Evolutionary conservation across 1,284 basidiomycete species (phyloP), one percentile per base, ranked within the genome.

Genomic region (Tylopilus sp.): DNA sequence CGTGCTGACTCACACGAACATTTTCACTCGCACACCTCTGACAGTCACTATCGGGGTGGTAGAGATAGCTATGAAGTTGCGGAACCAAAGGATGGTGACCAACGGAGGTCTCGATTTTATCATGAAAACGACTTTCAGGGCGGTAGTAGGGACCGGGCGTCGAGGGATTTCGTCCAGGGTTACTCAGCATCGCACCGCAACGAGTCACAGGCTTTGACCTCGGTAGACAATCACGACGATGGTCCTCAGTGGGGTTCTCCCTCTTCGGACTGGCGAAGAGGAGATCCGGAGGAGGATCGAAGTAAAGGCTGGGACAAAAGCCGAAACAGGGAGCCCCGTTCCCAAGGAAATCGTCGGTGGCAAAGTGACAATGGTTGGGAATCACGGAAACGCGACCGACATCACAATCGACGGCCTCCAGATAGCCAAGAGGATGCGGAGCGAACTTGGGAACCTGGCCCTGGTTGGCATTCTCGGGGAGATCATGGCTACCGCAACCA

Each of bases 381-480:
- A 4, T 56, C 60, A 40, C 64, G 68, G 37, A 66, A 71, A 42
- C 69, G 66, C 31, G 66, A 66, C 43, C 60, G 62, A 34, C 58
- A 64, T 12, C 67, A 67, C 46, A 62, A 53, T 21, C 69, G 66
- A 46, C 57, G 65, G 11, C 65, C 64, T 50, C 54, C 58, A 37
- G 62, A 64, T 6, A 51, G 21, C 2, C 67, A 59, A 51, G 66
- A 67, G 12, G 70, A 71, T n/a, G 53, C 69, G 59, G 76, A 76
- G 48, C 75, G 81, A 46, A 68, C 77, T 53, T 85, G 83, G 82
- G 82, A 84, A 58, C 80, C 82, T 54, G 80, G 81, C 31, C 74
- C 81, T 35, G 71, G 73, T 11, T 85, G 83, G 80, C 76, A 79
- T 50, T 62, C 64, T 50, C 73, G 69, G 28, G 62, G 71, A 30